Evolutionary conservation across 2,329 filamentous ascomycete genomes (phyloP).

Genomic region (Zymoseptoria pseudotritici): DNA sequence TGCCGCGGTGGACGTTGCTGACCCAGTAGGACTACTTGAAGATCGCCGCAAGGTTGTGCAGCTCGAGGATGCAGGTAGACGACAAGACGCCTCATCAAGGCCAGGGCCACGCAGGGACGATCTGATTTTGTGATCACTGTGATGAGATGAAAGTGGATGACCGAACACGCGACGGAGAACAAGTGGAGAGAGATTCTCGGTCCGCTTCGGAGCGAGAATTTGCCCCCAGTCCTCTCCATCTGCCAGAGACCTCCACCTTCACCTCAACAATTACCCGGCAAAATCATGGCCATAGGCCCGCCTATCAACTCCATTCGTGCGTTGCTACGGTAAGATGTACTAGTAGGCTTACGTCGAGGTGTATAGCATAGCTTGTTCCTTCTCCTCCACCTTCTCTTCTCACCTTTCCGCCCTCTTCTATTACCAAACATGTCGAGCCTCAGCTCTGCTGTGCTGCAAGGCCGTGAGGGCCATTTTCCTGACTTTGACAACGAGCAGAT

Average conservation of each 20-base stretch:
- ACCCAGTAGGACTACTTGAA: too few relatives aligned
- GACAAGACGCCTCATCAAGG: too few relatives aligned
- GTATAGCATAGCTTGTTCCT: neutral
- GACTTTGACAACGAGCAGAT: conserved; percentile 13
- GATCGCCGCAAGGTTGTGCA: neutral
- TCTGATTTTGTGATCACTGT: too few relatives aligned
- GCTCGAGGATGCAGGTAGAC: too few relatives aligned
- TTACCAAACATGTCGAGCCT: neutral
- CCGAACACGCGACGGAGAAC: too few relatives aligned
- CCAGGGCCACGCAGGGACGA: too few relatives aligned
- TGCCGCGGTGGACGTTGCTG: neutral
- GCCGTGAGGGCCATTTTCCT: neutral
- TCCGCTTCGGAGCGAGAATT: conserved; percentile 4
- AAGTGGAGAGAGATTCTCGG: neutral
- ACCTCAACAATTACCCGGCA: neutral
- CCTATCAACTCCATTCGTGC: neutral
- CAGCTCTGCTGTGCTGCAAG: neutral
- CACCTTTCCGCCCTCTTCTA: neutral
- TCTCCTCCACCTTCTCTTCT: neutral
- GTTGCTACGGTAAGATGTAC: neutral
- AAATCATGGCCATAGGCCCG: neutral
- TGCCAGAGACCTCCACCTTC: neutral
- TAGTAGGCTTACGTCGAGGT: neutral
- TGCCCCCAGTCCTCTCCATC: neutral
- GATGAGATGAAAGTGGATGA: too few relatives aligned